These are phyloP conservation scores for Spiromastix sp. DNA, from an alignment of 2,329 filamentous ascomycete genomes.

Conservation along the genomic window DNA sequence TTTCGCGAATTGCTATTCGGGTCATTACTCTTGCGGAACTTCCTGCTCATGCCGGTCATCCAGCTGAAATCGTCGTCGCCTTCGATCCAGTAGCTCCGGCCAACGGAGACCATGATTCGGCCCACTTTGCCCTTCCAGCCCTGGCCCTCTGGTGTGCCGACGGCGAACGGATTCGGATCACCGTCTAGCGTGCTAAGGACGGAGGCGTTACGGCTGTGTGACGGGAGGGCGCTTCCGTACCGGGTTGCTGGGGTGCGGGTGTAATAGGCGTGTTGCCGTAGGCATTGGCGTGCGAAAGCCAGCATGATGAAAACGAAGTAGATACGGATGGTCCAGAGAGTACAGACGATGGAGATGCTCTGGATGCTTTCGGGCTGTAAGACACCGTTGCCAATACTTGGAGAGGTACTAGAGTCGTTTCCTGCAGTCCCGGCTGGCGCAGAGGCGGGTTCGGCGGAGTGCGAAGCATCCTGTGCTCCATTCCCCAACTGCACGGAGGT, in stretches of 20 bases:
- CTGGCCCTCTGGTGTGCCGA: conserved; percentile 59
- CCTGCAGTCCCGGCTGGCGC: conserved; percentile 25
- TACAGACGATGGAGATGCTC: conserved; percentile 65
- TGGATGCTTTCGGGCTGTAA: conserved; percentile 57
- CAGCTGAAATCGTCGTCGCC: conserved; percentile 55
- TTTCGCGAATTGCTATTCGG: conserved; percentile 26
- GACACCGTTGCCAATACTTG: conserved; percentile 53
- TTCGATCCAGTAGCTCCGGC: conserved; percentile 72
- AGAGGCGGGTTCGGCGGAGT: conserved; percentile 24
- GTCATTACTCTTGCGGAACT: conserved; percentile 41
- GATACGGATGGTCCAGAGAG: conserved; percentile 63
- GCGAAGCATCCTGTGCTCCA: conserved; percentile 44
- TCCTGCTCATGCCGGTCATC: conserved; percentile 52
- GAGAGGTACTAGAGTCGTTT: conserved; percentile 18
- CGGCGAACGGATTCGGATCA: conserved; percentile 58
- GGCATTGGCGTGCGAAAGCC: conserved; percentile 66
- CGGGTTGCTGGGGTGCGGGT: conserved; percentile 16
- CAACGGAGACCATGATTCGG: conserved; percentile 64
- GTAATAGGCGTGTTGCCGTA: conserved; percentile 58
- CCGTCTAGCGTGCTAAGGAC: conserved; percentile 37
- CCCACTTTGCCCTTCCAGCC: conserved; percentile 73
- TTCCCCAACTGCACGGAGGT: conserved; percentile 46
- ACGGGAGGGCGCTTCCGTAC: conserved; percentile 21
- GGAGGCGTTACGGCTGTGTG: conserved; percentile 33
- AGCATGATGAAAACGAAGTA: conserved; percentile 82